Base-by-base conservation (phyloP, 1,139 yeast genomes). In the Torulaspora globosa region DNA sequence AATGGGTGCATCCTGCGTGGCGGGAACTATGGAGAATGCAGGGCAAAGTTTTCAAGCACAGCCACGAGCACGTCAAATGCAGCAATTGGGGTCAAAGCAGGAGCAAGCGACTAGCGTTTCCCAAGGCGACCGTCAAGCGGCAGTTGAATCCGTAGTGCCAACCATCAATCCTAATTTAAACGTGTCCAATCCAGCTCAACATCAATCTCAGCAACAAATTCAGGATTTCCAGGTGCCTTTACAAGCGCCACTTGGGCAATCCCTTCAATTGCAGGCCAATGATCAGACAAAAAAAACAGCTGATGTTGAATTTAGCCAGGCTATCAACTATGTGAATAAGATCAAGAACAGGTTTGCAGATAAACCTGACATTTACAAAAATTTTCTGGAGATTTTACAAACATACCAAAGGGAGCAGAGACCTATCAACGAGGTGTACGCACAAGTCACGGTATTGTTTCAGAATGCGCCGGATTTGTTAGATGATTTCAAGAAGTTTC, bases 291-390 rank as follows among this genome's bases (percentile, higher is more conserved):
- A 64, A 58, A 66, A 62, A 35, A 84, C 88, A 12, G 92, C 94
- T 2, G 97, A 95, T 47, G 92, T 89, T 9, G 97, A 92, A 69
- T 90, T 92, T 71, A 90, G 92, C 64, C 97, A 92, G 67, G 98
- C 98, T 26, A 92, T 92, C 54, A 84, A 86, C 54, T 92, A 92
- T 63, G 99, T 92, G 48, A 92, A 92, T 71, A 89, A 90, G 67
- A 92, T 92, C 60, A 94, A 94, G 65, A 90, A 92, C 43, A 79
- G 97, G 51, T 92, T 89, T 67, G 86, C 96, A 27, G 80, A 83
- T 62, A 96, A 90, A 64, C 98, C 98, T 0, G 97, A 92, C 61
- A 87, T 89, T 47, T 92, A 92, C 72, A 94, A 94, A 69, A 90
- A 84, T 58, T 92, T 92, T 60, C 73, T 94, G 69, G 99, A 94